Base-by-base conservation (phyloP, 192 early-diverging fungal genomes). In the Coemansia sp. region DNA sequence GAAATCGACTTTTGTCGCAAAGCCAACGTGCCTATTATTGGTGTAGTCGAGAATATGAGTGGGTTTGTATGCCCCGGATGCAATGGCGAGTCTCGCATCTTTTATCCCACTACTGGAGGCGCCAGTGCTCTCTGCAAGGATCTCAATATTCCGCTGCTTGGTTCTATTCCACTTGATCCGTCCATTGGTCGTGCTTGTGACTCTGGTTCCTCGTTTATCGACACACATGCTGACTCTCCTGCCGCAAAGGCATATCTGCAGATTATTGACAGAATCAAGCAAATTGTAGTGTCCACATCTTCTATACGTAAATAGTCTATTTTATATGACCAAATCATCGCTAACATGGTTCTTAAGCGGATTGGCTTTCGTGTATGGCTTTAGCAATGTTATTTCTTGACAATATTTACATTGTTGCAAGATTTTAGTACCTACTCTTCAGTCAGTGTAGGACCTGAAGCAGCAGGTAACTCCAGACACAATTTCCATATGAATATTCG, bases 11-110 rank as follows among this genome's bases (percentile, higher is more conserved):
- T 99, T 71, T 99, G 96, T 68, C 58, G 67, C 31, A 75, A 70
- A 48, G 93, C 93, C 60, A 83, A 84, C 30, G 85, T 99, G 19
- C 90, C 89, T 1, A 89, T 99, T 58, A 74, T 98, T 22, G 97
- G 97, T 5, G 77, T 99, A 4, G 92, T 99, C 7, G 97, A 99
- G 73, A 98, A 98, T 71, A 97, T 99, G 97, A 86, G 86, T 62
- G 97, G 95, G 7, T 99, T 97, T 78, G 90, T 98, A 9, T 99
- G 97, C 61, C 95, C 94, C 2, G 84, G 83, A 22, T 98, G 97
- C 72, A 63, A 86, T 14, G 82, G 83, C 49, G 86, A 90, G 78
- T 90, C 89, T 23, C 59, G 76, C 9, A 90, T 94, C 55, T 94
- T 94, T 60, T 81, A 86, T 5, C 85, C 91, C 0, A 90, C 90